Base-by-base conservation (phyloP, 169 alveolate species). In the Plasmodium coatneyi region DNA sequence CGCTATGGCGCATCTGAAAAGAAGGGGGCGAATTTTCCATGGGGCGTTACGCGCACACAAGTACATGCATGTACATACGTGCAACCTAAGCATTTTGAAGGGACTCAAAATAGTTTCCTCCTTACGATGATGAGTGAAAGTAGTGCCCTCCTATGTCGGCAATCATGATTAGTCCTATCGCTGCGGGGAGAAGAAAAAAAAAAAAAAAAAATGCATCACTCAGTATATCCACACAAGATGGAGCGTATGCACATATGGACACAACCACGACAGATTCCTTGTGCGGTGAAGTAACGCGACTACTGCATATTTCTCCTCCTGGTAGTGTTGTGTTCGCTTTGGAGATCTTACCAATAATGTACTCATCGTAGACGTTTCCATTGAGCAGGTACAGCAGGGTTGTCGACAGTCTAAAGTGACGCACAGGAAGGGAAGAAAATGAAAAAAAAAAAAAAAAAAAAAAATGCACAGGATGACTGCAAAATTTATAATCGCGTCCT, bases 141-240 rank as follows among this genome's bases (percentile, higher is more conserved):
- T 91, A 91, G 43, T 91, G 95, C 19, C 95, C 95, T 41, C 82
- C 95, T 52, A 91, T 91, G 46, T 91, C 95, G n/a, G 95, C 95
- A 81, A 91, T 91, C 95, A 91, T 91, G 56, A 91, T 46, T 71
- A 91, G 43, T 80, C 95, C 95, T 56, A 91, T 70, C 56, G 66
- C 95, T 91, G 19, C 3, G 74, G 25, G 49, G 70, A 36, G 72
- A 52, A 80, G 46, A 28, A 30, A 83, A 66, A 80, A 46, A 30
- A 36, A 39, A 39, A 83, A 81, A 71, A 41, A 80, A 19, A 76
- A 36, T 9, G 9, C 25, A 76, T 76, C 49, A 36, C 14, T 74
- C 19, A 12, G 54, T 9, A n/a, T 43, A 41, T 79, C 12, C 84
- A 41, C 76, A n/a, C n/a, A 12, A 66, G 5, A 66, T 66, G 76